These are phyloP conservation scores for Malassezia yamatoensis DNA, from an alignment of 1,284 basidiomycete genomes.

Conservation along the genomic window DNA sequence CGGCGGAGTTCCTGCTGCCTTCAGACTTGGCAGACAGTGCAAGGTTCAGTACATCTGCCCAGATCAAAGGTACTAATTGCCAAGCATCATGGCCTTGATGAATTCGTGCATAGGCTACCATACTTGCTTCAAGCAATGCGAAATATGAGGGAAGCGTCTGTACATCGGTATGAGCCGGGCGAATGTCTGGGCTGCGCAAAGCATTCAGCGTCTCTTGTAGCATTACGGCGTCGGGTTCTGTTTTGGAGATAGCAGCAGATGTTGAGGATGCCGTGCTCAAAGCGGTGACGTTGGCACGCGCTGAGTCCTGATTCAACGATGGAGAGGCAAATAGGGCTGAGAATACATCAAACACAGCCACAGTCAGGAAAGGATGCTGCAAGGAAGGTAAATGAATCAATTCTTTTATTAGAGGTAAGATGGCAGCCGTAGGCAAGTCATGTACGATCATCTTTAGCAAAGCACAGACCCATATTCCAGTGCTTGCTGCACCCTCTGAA, in stretches of 20 bases:
- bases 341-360: conserved; percentile 44
- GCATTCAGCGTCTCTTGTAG: conserved; percentile 27
- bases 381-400: conserved; percentile 37
- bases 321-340: conserved; percentile 34
- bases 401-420: conserved; percentile 20
- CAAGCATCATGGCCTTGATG: conserved; percentile 25
- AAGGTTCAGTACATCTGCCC: conserved; percentile 27
- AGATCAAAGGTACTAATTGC: conserved; percentile 27
- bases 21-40: conserved; percentile 36
- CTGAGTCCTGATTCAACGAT: neutral
- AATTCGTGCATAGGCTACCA: conserved; percentile 40
- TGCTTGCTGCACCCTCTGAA: conserved; percentile 30
- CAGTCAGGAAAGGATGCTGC: conserved; percentile 42
- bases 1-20: conserved; percentile 28
- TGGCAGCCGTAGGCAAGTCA: conserved; percentile 23
- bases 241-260: neutral
- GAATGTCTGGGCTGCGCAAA: conserved; percentile 26
- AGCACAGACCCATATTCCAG: conserved; percentile 40
- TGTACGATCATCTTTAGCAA: conserved; percentile 35
- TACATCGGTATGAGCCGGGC: conserved; percentile 30
- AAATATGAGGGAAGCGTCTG: conserved; percentile 44
- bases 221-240: conserved; percentile 3
- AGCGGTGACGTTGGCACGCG: neutral
- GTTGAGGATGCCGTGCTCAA: neutral
- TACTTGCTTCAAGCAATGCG: conserved; percentile 34